Conservation (phyloP, 2,329 filamentous ascomycete species). For the Exophiala alcalophila region DNA sequence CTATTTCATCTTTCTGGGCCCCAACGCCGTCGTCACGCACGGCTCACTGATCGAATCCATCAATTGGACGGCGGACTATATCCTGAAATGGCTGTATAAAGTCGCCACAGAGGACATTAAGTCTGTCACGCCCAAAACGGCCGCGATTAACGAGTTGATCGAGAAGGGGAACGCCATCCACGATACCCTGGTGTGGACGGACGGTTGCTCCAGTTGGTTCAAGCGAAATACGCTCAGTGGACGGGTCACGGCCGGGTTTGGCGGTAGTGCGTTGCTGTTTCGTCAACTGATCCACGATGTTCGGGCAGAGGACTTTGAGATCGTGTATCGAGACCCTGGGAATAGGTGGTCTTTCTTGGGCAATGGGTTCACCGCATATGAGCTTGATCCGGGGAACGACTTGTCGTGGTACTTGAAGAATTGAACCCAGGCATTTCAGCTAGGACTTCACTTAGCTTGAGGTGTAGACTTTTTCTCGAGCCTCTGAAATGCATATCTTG, state of each 20-base stretch:
- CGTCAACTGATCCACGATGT: conserved; percentile 35
- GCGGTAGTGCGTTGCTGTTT: conserved; percentile 34
- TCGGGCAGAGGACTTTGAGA: conserved; percentile 32
- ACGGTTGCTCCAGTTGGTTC: conserved; percentile 23
- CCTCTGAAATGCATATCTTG: too few species aligned
- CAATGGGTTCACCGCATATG: conserved; percentile 42
- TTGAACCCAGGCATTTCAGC: too few species aligned
- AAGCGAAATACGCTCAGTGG: conserved; percentile 19
- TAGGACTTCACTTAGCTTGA: too few species aligned
- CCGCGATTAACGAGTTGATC: conserved; percentile 34
- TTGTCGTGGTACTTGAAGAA: conserved; percentile 4
- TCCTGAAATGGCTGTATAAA: conserved; percentile 35
- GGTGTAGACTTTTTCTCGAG: too few species aligned
- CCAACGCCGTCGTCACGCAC: conserved; percentile 32
- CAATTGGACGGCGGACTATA: conserved; percentile 33
- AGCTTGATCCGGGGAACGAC: conserved; percentile 28
- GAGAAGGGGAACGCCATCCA: conserved; percentile 36
- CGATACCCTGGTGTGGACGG: conserved; percentile 33
- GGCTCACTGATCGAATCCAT: conserved; percentile 32
- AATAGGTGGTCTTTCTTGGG: conserved; percentile 30
- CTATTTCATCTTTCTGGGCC: conserved; percentile 36
- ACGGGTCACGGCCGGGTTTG: conserved; percentile 23
- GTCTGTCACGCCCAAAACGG: conserved; percentile 31
- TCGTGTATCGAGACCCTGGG: conserved; percentile 12
- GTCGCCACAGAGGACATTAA: conserved; percentile 37